Conservation (phyloP, 306 rosid genomes). For the Potentilla sterilis region DNA sequence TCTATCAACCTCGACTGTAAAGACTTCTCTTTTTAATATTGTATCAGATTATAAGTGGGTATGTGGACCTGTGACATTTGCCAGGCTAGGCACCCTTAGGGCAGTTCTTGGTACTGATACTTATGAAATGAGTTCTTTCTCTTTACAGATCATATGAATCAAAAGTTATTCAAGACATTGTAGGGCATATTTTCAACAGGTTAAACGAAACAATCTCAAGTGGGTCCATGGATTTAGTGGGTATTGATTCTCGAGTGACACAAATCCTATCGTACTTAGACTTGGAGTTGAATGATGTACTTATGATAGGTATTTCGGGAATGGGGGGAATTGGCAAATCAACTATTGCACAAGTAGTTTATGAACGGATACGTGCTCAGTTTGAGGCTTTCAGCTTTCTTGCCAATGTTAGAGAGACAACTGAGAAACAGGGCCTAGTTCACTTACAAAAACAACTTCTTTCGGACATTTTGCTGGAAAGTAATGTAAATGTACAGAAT, state of each 20-base stretch:
- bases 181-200: neutral
- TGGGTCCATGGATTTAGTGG: neutral
- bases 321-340: conserved; percentile 1
- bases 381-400: conserved; percentile 13
- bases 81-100: too few relatives aligned
- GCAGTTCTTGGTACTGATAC: too few relatives aligned
- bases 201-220: neutral
- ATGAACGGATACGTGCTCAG: neutral
- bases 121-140: neutral
- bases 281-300: neutral
- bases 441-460: conserved; percentile 14
- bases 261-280: neutral
- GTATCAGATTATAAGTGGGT: too few relatives aligned
- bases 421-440: neutral
- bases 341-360: neutral
- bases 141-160: neutral
- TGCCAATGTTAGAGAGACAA: conserved; percentile 9
- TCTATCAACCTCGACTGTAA: too few relatives aligned
- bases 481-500: neutral
- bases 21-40: too few relatives aligned
- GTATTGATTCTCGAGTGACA: neutral
- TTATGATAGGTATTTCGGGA: neutral
- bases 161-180: neutral
- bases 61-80: too few relatives aligned
- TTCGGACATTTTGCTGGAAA: neutral